Evolutionary conservation across 108 stramenopile species (phyloP).

Genomic region (Phaeodactylum tricornutum): DNA sequence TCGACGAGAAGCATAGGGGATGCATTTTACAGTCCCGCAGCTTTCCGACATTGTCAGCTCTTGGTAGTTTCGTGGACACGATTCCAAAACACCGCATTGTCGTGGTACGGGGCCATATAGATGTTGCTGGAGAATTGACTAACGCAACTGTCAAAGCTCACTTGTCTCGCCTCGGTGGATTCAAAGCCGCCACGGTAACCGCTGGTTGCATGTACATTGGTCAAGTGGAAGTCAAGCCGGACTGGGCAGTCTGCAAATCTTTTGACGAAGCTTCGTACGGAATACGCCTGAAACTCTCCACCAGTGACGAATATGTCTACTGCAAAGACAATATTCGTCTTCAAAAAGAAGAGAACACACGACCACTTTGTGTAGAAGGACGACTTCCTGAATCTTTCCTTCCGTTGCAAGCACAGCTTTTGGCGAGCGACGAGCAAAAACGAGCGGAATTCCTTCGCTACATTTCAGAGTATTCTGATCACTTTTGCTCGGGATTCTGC

Average conservation of each 20-base stretch:
- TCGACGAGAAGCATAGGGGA: conserved; percentile 39
- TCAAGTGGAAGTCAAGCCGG: conserved; percentile 51
- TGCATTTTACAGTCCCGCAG: conserved; percentile 62
- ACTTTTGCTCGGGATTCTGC: conserved; percentile 63
- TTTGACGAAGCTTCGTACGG: conserved; percentile 14
- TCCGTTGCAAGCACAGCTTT: conserved; percentile 50
- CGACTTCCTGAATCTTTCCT: conserved; percentile 64
- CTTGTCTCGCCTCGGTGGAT: too few relatives aligned
- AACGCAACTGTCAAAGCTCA: too few relatives aligned
- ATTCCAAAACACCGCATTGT: conserved; percentile 50
- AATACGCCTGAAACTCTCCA: conserved; percentile 6
- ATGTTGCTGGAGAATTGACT: too few relatives aligned
- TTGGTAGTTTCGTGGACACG: conserved; percentile 31
- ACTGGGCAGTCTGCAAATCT: conserved; percentile 39
- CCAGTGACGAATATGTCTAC: neutral
- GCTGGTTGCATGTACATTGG: conserved; percentile 46
- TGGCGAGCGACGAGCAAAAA: conserved; percentile 54
- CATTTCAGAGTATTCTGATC: too few relatives aligned
- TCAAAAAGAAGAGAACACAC: conserved; percentile 26
- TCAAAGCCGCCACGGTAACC: too few relatives aligned
- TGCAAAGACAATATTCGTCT: neutral
- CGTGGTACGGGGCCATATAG: conserved; percentile 14
- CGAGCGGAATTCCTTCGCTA: conserved; percentile 44
- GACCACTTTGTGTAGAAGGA: conserved; percentile 33
- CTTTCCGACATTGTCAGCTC: conserved; percentile 31